phyloP scores from a whole-genome alignment of 768 basidiomycete genomes.

The Mycena filopes region DNA sequence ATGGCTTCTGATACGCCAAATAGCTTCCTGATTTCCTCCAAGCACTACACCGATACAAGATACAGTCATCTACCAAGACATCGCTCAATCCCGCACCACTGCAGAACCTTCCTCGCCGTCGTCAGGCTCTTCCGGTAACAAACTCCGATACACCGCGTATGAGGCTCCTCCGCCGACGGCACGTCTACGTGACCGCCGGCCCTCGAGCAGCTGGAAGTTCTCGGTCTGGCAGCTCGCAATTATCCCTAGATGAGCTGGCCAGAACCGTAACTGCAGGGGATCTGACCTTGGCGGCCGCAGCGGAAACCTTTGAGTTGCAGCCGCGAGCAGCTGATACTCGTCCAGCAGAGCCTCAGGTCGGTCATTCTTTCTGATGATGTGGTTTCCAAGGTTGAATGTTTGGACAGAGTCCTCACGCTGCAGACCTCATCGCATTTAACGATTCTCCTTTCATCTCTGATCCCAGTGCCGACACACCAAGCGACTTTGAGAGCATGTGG shows the following conservation, averaged over 20 bases:
- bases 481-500: slow-evolving; percentile 71
- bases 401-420: slow-evolving; percentile 20
- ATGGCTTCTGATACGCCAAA: slow-evolving; percentile 6
- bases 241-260: slow-evolving; percentile 40
- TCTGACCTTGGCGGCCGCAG: slow-evolving; percentile 52
- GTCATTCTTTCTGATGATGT: neutral
- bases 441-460: slow-evolving; percentile 77
- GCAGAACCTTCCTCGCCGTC: slow-evolving; percentile 31
- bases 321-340: neutral
- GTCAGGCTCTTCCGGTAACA: slow-evolving; percentile 46
- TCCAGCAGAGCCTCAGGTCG: slow-evolving; percentile 8
- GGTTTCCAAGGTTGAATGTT: neutral
- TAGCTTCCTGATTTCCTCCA: slow-evolving; percentile 80
- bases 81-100: slow-evolving; percentile 31
- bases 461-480: slow-evolving; percentile 36
- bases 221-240: slow-evolving; percentile 44
- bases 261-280: slow-evolving; percentile 55
- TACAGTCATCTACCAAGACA: slow-evolving; percentile 27
- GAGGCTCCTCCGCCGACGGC: slow-evolving; percentile 65
- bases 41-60: slow-evolving; percentile 54
- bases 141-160: slow-evolving; percentile 78
- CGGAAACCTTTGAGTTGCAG: slow-evolving; percentile 43
- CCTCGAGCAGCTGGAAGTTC: slow-evolving; percentile 47
- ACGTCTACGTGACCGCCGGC: slow-evolving; percentile 53
- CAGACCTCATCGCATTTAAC: slow-evolving; percentile 73